Evolutionary conservation across 257 asterid species (phyloP).

Genomic region (Knoxia roxburghii): DNA sequence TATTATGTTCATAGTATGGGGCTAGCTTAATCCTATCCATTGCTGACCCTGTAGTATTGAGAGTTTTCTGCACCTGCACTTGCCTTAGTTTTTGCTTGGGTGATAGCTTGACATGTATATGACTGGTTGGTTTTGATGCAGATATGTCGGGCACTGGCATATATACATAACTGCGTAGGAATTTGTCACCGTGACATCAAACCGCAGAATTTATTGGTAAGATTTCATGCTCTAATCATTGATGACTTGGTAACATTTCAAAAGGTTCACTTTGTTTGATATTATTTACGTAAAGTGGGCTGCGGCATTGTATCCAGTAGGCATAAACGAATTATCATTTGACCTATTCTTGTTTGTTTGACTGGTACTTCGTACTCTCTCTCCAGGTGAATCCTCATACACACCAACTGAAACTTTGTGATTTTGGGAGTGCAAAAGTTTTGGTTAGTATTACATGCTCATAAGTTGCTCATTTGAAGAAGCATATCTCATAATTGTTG

Average conservation of each 20-base stretch:
- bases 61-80: background rate
- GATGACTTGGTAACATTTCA: background rate
- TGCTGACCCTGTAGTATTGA: background rate
- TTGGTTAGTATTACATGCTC: conserved; percentile 47
- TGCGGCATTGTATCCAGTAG: background rate
- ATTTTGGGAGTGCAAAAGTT: conserved; percentile 98
- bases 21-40: background rate
- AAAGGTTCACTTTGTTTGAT: background rate
- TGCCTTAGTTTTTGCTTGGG: background rate
- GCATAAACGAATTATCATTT: background rate
- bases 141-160: conserved; percentile 96
- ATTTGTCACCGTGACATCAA: conserved; percentile 96
- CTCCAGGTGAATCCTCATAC: conserved; percentile 96
- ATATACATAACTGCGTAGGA: conserved; percentile 87
- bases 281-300: background rate
- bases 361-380: background rate
- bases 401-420: conserved; percentile 90
- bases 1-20: background rate
- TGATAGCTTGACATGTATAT: background rate
- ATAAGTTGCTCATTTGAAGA: background rate
- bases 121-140: conserved; percentile 31
- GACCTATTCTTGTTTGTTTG: background rate
- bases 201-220: conserved; percentile 94
- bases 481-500: conserved; percentile 10
- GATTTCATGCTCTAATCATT: conserved; percentile 26